phyloP scores from a whole-genome alignment of 1,284 basidiomycete species.

The Exsudoporus floridanus region DNA sequence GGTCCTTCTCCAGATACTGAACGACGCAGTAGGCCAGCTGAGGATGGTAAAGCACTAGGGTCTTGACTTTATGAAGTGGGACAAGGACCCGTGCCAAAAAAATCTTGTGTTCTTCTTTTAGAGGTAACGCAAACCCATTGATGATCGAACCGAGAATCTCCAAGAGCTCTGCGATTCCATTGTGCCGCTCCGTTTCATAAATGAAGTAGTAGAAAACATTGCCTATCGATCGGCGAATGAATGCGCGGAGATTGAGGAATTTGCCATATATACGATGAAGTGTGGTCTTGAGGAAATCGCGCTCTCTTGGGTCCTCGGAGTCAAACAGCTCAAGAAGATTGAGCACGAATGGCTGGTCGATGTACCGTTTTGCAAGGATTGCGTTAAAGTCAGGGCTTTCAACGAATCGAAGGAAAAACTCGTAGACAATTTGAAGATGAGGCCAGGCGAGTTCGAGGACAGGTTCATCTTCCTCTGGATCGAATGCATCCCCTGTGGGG shows the following conservation, averaged over 20 bases:
- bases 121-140: conserved; percentile 97
- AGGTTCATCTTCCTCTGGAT: conserved; percentile 99
- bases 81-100: conserved; percentile 97
- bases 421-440: conserved; percentile 99
- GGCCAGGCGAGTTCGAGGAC: conserved; percentile 99
- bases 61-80: conserved; percentile 97
- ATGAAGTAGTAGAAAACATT: conserved; percentile 99
- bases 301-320: conserved; percentile 97
- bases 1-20: conserved; percentile 98
- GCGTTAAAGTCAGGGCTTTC: conserved; percentile 99
- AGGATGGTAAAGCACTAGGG: conserved; percentile 94
- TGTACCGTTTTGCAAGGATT: conserved; percentile 95
- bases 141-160: conserved; percentile 99
- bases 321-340: conserved; percentile 98
- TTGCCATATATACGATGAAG: conserved; percentile 99
- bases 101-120: conserved; percentile 99
- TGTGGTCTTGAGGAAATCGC: conserved; percentile 99
- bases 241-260: conserved; percentile 97
- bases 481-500: conserved; percentile 96
- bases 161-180: conserved; percentile 97
- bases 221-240: conserved; percentile 99
- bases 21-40: conserved; percentile 99
- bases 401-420: conserved; percentile 99
- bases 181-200: conserved; percentile 98
- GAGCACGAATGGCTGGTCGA: conserved; percentile 95